Conservation (phyloP, 1,284 basidiomycete genomes). For the Moniliella sp. region DNA sequence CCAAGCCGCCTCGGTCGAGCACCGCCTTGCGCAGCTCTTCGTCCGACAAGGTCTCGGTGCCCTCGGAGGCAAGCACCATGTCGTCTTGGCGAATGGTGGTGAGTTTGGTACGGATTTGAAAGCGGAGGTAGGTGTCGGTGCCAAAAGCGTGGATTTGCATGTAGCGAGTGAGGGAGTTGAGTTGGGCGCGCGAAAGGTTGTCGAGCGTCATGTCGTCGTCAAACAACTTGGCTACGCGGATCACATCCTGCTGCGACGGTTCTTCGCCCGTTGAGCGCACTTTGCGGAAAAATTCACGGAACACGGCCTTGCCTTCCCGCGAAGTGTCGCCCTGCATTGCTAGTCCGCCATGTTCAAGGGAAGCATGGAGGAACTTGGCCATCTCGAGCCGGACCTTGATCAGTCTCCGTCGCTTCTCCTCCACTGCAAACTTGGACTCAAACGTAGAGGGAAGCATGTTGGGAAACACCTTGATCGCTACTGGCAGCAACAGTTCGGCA, state of each 20-base stretch:
- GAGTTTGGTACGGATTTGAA: slow-evolving; percentile 61
- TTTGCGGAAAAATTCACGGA: slow-evolving; percentile 94
- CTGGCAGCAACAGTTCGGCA: slow-evolving; percentile 81
- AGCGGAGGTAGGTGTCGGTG: slow-evolving; percentile 83
- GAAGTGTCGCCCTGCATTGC: slow-evolving; percentile 54
- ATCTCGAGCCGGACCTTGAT: slow-evolving; percentile 77
- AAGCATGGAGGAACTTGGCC: slow-evolving; percentile 93
- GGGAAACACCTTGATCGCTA: slow-evolving; percentile 73
- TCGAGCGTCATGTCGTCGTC: slow-evolving; percentile 85
- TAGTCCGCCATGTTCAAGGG: slow-evolving; percentile 68
- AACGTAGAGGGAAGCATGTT: slow-evolving; percentile 92
- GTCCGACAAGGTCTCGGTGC: slow-evolving; percentile 62
- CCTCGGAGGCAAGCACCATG: slow-evolving; percentile 60
- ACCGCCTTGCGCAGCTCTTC: slow-evolving; percentile 70
- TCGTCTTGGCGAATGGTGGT: slow-evolving; percentile 67
- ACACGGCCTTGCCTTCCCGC: slow-evolving; percentile 70
- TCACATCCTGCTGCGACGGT: slow-evolving; percentile 60
- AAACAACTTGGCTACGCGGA: slow-evolving; percentile 80
- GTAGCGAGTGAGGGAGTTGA: slow-evolving; percentile 66
- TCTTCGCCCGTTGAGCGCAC: slow-evolving; percentile 77
- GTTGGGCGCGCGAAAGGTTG: slow-evolving; percentile 76
- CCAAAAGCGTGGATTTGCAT: slow-evolving; percentile 92
- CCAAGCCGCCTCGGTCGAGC: slow-evolving; percentile 72
- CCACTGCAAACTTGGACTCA: slow-evolving; percentile 58
- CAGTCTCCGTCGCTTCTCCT: slow-evolving; percentile 81